Percentiles rank a stretch among this genome's conserved stretches.
phyloP scores from a whole-genome alignment of 2,329 filamentous ascomycete species.

The Neopestalotiopsis clavispora region DNA sequence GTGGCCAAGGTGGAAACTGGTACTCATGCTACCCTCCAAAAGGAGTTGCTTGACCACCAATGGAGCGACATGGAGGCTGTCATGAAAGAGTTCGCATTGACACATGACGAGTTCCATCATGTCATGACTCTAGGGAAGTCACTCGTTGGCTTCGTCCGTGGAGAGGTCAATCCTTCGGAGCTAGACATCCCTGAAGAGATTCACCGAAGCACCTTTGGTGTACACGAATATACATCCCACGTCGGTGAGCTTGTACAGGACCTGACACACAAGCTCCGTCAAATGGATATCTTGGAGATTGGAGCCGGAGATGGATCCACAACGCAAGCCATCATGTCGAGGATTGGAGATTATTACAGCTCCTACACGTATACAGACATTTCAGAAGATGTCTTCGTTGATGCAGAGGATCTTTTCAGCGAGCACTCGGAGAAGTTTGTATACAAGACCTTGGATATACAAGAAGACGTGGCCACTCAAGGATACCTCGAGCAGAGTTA shows the following conservation, averaged over 20 bases:
- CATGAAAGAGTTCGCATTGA: too few relatives aligned
- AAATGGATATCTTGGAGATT: constrained; percentile 9
- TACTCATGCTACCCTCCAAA: too few relatives aligned
- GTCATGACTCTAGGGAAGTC: too few relatives aligned
- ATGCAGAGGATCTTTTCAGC: neutral
- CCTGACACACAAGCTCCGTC: neutral
- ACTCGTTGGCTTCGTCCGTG: too few relatives aligned
- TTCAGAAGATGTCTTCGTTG: neutral
- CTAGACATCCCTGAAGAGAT: too few relatives aligned
- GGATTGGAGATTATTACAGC: neutral
- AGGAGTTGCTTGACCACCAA: too few relatives aligned
- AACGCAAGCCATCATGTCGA: neutral
- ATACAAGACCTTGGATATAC: neutral
- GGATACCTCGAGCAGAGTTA: neutral
- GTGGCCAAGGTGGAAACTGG: too few relatives aligned
- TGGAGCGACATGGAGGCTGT: too few relatives aligned
- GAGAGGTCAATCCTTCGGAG: too few relatives aligned
- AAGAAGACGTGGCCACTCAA: neutral
- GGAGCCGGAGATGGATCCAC: constrained; percentile 21
- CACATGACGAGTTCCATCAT: too few relatives aligned
- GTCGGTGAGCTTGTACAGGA: neutral
- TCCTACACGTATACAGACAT: neutral
- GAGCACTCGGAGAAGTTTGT: neutral
- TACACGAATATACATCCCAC: too few relatives aligned
- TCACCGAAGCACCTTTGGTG: too few relatives aligned